These are phyloP conservation scores for Noccaea bulbosa DNA, from an alignment of 345 rosid species.

Conservation along the genomic window DNA sequence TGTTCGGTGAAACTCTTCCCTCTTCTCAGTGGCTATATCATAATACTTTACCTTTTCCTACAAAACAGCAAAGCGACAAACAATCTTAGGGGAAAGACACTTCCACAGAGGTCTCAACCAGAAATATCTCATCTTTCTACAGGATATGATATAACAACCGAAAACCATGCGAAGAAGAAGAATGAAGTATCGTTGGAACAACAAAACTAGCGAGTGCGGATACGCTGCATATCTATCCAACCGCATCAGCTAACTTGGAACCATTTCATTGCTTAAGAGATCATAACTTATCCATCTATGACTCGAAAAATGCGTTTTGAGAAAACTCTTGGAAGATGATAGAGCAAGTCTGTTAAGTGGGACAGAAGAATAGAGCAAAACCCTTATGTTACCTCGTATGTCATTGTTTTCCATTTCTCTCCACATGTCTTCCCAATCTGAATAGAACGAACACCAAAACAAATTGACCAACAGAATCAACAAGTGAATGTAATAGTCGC, in stretches of 20 bases:
- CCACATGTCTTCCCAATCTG: constrained; percentile 98
- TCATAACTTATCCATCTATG: constrained; percentile 11
- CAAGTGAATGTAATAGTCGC: background rate
- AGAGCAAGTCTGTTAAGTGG: background rate
- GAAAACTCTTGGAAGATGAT: background rate
- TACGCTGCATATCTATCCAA: constrained; percentile 4
- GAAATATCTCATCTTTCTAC: background rate
- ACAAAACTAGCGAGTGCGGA: background rate
- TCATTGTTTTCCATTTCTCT: constrained; percentile 93
- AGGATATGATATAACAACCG: constrained; percentile 8
- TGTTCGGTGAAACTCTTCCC: constrained; percentile 83
- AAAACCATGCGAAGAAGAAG: constrained; percentile 1
- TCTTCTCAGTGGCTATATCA: constrained; percentile 84
- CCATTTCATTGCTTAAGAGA: constrained; percentile 2
- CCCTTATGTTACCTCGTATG: constrained; percentile 60
- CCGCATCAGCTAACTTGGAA: background rate
- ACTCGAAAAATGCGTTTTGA: background rate
- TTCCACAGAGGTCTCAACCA: background rate
- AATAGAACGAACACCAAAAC: constrained; percentile 18
- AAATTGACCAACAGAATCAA: constrained; percentile 22
- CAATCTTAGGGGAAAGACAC: constrained; percentile 20
- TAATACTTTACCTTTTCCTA: constrained; percentile 95
- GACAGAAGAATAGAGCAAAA: background rate
- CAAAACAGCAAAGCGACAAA: constrained; percentile 28
- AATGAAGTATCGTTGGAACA: constrained; percentile 2